Conservation (phyloP, 208 protist genomes). For the Leishmania turanica region DNA sequence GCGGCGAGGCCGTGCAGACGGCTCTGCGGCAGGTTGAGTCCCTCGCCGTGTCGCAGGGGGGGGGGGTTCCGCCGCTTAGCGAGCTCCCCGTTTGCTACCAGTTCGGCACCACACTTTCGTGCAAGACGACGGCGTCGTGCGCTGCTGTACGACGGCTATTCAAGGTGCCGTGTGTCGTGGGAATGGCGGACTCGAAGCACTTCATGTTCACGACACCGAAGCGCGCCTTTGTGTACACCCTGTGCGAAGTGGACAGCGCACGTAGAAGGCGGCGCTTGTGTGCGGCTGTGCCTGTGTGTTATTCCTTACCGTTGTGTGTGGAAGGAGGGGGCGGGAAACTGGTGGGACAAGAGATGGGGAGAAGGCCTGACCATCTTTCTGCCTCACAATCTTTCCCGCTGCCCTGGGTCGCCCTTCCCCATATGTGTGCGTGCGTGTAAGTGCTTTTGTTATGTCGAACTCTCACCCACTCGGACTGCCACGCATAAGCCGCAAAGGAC, state of each 20-base stretch:
- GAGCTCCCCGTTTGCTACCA: conserved; percentile 36
- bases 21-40: conserved; percentile 42
- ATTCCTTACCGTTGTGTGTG: not conserved
- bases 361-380: not conserved
- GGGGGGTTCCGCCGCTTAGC: conserved; percentile 14
- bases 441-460: too few species aligned
- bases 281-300: not conserved
- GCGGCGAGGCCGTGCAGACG: conserved; percentile 9
- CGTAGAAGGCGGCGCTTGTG: conserved; percentile 15
- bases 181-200: conserved; percentile 43
- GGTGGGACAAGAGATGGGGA: not conserved
- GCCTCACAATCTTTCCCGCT: too few species aligned
- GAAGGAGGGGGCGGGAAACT: not conserved
- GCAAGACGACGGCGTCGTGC: conserved; percentile 23
- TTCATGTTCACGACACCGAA: conserved; percentile 48
- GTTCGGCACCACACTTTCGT: conserved; percentile 43
- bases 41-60: conserved; percentile 18
- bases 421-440: too few species aligned
- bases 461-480: not conserved
- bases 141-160: conserved; percentile 32
- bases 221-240: conserved; percentile 30
- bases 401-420: not conserved
- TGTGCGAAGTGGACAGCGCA: conserved; percentile 35
- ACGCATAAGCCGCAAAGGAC: not conserved
- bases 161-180: conserved; percentile 30